Evolutionary conservation across 225 moss, liverwort and hornwort species (phyloP).

Genomic region (Takakia lepidozioides): DNA sequence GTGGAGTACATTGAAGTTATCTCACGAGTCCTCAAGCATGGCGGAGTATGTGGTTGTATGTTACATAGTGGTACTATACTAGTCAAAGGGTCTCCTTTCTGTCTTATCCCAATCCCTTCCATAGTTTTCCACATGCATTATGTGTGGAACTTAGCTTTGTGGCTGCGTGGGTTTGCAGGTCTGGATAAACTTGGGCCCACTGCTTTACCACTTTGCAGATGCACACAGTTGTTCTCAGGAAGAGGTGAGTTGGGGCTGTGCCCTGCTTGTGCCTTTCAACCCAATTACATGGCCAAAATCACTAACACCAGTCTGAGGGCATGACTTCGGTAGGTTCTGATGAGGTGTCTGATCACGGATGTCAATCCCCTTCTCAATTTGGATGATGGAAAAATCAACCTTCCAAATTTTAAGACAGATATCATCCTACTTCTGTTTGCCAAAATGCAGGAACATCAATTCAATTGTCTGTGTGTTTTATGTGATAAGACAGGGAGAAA

Average conservation of each 20-base stretch:
- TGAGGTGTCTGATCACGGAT: background rate
- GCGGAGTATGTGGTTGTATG: constrained; percentile 44
- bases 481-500: too few species aligned
- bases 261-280: background rate
- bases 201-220: constrained; percentile 82
- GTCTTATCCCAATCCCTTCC: too few species aligned
- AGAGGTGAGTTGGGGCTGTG: constrained; percentile 28
- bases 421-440: too few species aligned
- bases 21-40: constrained; percentile 61
- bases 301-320: background rate
- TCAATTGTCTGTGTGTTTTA: too few species aligned
- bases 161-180: constrained; percentile 32
- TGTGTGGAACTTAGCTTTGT: background rate
- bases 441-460: too few species aligned
- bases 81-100: too few species aligned
- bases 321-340: background rate
- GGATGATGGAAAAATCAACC: too few species aligned
- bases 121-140: too few species aligned
- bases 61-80: too few species aligned
- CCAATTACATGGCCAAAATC: too few species aligned
- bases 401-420: too few species aligned
- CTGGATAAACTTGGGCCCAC: constrained; percentile 81
- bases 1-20: constrained; percentile 79
- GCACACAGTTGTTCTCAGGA: constrained; percentile 35
- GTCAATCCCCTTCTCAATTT: background rate